These are phyloP conservation scores for Globisporangium solare DNA, from an alignment of 352 stramenopile species.

Conservation along the genomic window DNA sequence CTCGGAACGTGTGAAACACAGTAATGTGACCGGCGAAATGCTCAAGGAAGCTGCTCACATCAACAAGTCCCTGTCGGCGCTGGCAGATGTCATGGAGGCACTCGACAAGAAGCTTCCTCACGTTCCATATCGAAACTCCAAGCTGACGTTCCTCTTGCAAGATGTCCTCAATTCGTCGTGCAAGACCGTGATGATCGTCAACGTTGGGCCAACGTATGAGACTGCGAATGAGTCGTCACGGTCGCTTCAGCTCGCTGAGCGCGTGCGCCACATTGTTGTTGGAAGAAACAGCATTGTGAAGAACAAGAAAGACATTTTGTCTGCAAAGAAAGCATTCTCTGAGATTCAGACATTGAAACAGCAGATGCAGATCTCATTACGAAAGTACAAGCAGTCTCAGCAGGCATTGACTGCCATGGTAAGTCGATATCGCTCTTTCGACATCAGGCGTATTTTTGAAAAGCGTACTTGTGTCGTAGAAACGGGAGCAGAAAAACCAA, in stretches of 20 bases:
- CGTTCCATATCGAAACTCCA: slow-evolving; percentile 97
- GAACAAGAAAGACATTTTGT: slow-evolving; percentile 85
- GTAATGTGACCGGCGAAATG: slow-evolving; percentile 82
- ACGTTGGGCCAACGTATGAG: slow-evolving; percentile 80
- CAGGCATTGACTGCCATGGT: slow-evolving; percentile 89
- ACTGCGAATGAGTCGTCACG: slow-evolving; percentile 83
- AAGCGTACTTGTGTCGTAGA: slow-evolving; percentile 44
- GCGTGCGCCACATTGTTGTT: slow-evolving; percentile 76
- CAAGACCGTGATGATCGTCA: slow-evolving; percentile 95
- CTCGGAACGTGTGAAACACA: slow-evolving; percentile 90
- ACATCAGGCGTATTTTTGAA: slow-evolving; percentile 10
- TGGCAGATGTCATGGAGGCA: slow-evolving; percentile 92
- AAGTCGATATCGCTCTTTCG: slow-evolving; percentile 34
- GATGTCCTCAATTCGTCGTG: slow-evolving; percentile 87
- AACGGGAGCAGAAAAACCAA: slow-evolving; percentile 91
- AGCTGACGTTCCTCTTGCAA: slow-evolving; percentile 97
- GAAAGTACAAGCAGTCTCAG: slow-evolving; percentile 86
- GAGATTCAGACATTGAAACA: slow-evolving; percentile 93
- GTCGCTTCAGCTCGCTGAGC: slow-evolving; percentile 85
- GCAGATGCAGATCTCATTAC: slow-evolving; percentile 85
- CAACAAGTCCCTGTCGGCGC: slow-evolving; percentile 88
- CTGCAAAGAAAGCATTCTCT: slow-evolving; percentile 91
- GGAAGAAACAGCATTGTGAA: slow-evolving; percentile 77
- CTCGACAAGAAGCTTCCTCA: slow-evolving; percentile 89
- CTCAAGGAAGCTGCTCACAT: slow-evolving; percentile 78